Conservation (phyloP, 2,329 filamentous ascomycete genomes). For the Aphanocladium album region DNA sequence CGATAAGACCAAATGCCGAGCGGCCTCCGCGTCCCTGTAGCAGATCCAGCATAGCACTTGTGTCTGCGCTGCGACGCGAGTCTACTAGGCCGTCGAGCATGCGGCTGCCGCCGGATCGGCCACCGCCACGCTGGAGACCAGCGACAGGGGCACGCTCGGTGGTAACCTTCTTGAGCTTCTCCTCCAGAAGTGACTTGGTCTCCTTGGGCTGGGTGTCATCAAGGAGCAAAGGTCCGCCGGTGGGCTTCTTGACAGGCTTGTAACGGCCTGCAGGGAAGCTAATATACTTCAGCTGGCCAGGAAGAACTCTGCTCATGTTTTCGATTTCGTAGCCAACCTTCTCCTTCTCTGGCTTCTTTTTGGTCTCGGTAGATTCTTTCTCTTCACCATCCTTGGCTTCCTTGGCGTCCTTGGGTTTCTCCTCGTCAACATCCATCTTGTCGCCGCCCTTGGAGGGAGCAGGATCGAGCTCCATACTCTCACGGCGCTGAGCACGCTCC, state of each 20-base stretch:
- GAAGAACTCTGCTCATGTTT: slow-evolving; percentile 94
- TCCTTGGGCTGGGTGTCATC: slow-evolving; percentile 77
- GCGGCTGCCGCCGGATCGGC: slow-evolving; percentile 32
- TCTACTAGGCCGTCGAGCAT: slow-evolving; percentile 33
- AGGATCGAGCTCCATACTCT: slow-evolving; percentile 93
- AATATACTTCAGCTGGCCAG: slow-evolving; percentile 90
- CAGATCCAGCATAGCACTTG: slow-evolving; percentile 36
- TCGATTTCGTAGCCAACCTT: slow-evolving; percentile 94
- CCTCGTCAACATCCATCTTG: slow-evolving; percentile 83
- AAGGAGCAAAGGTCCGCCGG: slow-evolving; percentile 88
- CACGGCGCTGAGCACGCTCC: slow-evolving; percentile 79
- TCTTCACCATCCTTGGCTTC: slow-evolving; percentile 63
- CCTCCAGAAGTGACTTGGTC: slow-evolving; percentile 75
- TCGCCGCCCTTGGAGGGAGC: slow-evolving; percentile 60
- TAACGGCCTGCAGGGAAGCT: slow-evolving; percentile 88
- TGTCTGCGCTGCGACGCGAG: slow-evolving; percentile 25
- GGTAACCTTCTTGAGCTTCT: slow-evolving; percentile 81
- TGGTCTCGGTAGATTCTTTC: slow-evolving; percentile 50
- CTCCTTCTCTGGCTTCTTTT: slow-evolving; percentile 93
- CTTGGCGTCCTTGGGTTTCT: slow-evolving; percentile 51
- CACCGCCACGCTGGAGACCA: slow-evolving; percentile 29
- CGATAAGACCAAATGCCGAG: slow-evolving; percentile 26
- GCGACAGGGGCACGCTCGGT: slow-evolving; percentile 58
- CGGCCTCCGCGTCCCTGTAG: slow-evolving; percentile 35
- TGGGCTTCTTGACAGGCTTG: slow-evolving; percentile 87